A percentile compares a stretch with the other conserved stretches of the same genome.
These are phyloP conservation scores for Stellera chamaejasme DNA, from an alignment of 345 rosid genomes.

Conservation along the genomic window DNA sequence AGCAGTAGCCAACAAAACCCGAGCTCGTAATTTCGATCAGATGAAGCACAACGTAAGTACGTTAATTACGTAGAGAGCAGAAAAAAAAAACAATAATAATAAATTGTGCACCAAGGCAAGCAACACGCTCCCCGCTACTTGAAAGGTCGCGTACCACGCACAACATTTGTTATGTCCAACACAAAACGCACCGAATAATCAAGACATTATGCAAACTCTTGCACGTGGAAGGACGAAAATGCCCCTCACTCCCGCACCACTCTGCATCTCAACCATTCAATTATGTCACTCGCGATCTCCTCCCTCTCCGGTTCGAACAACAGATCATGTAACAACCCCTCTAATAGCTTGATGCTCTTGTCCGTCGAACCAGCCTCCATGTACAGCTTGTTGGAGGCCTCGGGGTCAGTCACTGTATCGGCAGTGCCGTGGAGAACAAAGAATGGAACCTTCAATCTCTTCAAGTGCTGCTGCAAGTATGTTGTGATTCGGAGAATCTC, in stretches of 20 bases:
- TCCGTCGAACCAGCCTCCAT: constrained; percentile 63
- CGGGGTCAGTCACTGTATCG: constrained; percentile 79
- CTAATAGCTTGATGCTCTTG: constrained; percentile 58
- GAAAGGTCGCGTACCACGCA: too few species aligned
- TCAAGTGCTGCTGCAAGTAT: constrained; percentile 57
- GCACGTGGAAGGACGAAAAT: too few species aligned
- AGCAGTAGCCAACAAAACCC: too few species aligned
- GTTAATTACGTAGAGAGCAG: too few species aligned
- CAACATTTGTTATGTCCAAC: too few species aligned
- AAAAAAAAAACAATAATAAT: too few species aligned
- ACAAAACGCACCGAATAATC: too few species aligned
- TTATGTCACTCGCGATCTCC: constrained; percentile 48
- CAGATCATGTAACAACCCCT: constrained; percentile 80
- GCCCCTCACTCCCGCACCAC: constrained; percentile 1
- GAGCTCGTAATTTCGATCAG: too few species aligned
- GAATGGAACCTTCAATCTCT: constrained; percentile 58
- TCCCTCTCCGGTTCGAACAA: constrained; percentile 84
- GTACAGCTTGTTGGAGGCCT: constrained; percentile 54
- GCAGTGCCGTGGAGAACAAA: constrained; percentile 83
- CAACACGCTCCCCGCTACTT: too few species aligned
- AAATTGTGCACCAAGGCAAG: too few species aligned
- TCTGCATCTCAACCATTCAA: constrained; percentile 61
- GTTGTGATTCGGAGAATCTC: constrained; percentile 73
- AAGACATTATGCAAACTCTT: too few species aligned
- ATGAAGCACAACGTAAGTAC: too few species aligned